A percentile compares a stretch with the other conserved stretches of the same genome.
These are phyloP conservation scores for Vinca minor DNA, from an alignment of 257 asterid species.

Conservation along the genomic window DNA sequence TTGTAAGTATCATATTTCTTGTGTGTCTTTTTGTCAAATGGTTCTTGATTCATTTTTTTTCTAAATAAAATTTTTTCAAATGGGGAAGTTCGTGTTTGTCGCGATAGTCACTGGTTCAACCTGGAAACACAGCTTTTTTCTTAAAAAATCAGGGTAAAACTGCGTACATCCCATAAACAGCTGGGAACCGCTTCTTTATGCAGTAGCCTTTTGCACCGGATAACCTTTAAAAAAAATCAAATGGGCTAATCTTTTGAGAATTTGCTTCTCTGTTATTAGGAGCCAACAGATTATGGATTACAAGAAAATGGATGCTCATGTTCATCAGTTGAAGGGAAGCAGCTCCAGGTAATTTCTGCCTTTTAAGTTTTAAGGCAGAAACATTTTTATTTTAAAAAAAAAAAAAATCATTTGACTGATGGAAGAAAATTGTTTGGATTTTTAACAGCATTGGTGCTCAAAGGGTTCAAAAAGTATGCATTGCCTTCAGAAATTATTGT, in stretches of 20 bases:
- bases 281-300: conserved; percentile 22
- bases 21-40: not conserved
- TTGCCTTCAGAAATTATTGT: conserved; percentile 51
- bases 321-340: conserved; percentile 39
- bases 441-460: conserved; percentile 31
- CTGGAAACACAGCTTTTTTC: too few species aligned
- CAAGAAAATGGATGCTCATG: conserved; percentile 33
- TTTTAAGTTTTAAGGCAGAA: not conserved
- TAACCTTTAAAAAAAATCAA: too few species aligned
- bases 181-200: too few species aligned
- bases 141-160: too few species aligned
- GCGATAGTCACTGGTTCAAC: too few species aligned
- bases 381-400: too few species aligned
- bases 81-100: too few species aligned
- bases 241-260: too few species aligned
- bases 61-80: not conserved
- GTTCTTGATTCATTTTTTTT: not conserved
- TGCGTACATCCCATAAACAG: too few species aligned
- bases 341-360: conserved; percentile 25
- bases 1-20: conserved; percentile 16
- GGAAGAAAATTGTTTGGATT: not conserved
- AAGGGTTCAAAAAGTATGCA: conserved; percentile 29
- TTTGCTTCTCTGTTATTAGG: conserved; percentile 6
- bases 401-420: not conserved
- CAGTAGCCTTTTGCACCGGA: too few species aligned